Conservation (phyloP, 176 grass and related monocot genomes). For the Rhynchospora tenuis region DNA sequence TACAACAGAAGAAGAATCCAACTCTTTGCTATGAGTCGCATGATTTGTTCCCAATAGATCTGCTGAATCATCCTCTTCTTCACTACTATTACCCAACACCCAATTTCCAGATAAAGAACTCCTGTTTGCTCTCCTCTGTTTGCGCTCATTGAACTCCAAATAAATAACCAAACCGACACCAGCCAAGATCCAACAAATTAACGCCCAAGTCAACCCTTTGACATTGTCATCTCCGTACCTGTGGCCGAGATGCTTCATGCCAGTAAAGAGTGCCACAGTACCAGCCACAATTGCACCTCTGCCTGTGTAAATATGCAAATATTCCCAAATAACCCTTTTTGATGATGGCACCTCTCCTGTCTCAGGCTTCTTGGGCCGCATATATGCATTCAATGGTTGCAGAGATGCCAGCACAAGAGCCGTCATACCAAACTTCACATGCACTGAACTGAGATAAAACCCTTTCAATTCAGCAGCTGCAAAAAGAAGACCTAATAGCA, state of each 20-base stretch:
- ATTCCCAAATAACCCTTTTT: constrained; percentile 59
- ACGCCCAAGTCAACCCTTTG: constrained; percentile 68
- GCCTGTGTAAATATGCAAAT: constrained; percentile 55
- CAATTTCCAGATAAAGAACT: constrained; percentile 39
- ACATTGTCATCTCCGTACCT: constrained; percentile 64
- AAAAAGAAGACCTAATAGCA: constrained; percentile 71
- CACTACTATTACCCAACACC: constrained; percentile 40
- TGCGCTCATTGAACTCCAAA: constrained; percentile 51
- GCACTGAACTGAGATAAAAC: constrained; percentile 50
- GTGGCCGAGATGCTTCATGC: constrained; percentile 74
- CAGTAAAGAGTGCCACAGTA: constrained; percentile 51
- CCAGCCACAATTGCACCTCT: constrained; percentile 49
- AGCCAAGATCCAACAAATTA: constrained; percentile 58
- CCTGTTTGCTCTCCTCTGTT: constrained; percentile 39
- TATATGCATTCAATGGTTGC: constrained; percentile 74
- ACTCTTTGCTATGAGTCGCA: constrained; percentile 29
- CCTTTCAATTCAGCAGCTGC: constrained; percentile 73
- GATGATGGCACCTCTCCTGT: constrained; percentile 28
- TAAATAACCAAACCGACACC: constrained; percentile 35
- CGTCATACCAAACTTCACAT: constrained; percentile 59
- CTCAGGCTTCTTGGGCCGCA: constrained; percentile 41
- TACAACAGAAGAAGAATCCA: constrained; percentile 35
- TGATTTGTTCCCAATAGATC: constrained; percentile 46
- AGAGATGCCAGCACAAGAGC: constrained; percentile 36
- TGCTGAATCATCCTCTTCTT: constrained; percentile 69